Percentiles rank a stretch among this genome's conserved stretches.
Conservation (phyloP, 305 asterid species). For the Fraxinus ornus region DNA sequence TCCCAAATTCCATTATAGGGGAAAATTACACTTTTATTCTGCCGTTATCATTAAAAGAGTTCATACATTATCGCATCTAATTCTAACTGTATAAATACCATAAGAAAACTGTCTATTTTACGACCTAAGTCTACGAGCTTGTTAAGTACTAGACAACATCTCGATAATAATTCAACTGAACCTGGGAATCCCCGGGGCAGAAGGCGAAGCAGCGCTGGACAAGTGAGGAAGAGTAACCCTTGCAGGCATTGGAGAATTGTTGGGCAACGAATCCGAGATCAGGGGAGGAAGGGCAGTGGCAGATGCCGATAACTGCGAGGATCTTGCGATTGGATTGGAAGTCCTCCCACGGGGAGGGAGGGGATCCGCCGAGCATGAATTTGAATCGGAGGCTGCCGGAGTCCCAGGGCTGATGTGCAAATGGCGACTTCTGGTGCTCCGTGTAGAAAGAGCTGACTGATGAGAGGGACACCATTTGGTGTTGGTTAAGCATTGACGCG, state of each 20-base stretch:
- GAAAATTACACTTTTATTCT: not conserved
- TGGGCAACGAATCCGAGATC: constrained; percentile 66
- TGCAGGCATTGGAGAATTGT: constrained; percentile 57
- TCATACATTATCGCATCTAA: not conserved
- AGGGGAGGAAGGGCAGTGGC: constrained; percentile 87
- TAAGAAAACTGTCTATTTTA: not conserved
- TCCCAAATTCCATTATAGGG: not conserved
- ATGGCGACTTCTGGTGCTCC: constrained; percentile 93
- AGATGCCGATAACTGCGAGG: constrained; percentile 78
- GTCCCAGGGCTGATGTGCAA: constrained; percentile 85
- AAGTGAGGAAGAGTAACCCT: constrained; percentile 73
- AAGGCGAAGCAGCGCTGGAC: constrained; percentile 89
- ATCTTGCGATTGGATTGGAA: constrained; percentile 86
- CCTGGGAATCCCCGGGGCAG: constrained; percentile 90
- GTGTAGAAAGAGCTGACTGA: constrained; percentile 95
- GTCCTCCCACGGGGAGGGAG: constrained; percentile 96
- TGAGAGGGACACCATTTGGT: constrained; percentile 71
- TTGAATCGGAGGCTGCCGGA: constrained; percentile 83
- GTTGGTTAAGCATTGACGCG: constrained; percentile 75
- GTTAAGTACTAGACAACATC: not conserved
- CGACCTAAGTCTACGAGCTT: not conserved
- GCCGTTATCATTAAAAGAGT: not conserved
- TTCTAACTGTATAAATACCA: not conserved
- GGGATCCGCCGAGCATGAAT: constrained; percentile 83
- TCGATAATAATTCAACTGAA: constrained; percentile 9